Base-by-base conservation (phyloP, 2,329 filamentous ascomycete genomes). In the Botryosphaeria agaves region DNA sequence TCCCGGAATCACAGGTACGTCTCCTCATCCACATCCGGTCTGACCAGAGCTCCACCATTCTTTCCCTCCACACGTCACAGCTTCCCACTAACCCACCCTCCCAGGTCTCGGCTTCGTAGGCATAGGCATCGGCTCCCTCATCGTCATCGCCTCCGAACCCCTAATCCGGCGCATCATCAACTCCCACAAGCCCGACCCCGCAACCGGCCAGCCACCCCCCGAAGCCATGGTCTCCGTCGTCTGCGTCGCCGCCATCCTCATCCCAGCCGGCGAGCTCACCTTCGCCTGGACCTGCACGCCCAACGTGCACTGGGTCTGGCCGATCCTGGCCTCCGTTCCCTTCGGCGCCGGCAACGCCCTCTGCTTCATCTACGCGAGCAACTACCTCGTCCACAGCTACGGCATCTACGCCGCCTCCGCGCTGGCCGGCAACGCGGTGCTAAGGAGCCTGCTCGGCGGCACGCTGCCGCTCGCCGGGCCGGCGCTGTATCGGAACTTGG, bases 261-360 rank as follows among this genome's bases (percentile, higher is more conserved):
- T 79, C 0, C 78, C 83, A 0, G 51, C 81, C 3, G 85, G 84
- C 11, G 76, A 93, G 51, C 66, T 94, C 15, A 77, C 76, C 50
- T 94, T 94, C 46, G 72, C 80, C 0, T 93, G 83, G 83, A 92
- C 84, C 0, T 84, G 76, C 36, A 69, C 83, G 0, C 84, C 84
- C 0, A 67, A 69, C 4, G 81, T 91, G 18, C 84, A 82, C 48
- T 91, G 80, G 76, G 72, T 83, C n/a, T 62, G 72, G 14, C 77
- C 81, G 1, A 76, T 91, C 29, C 58, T 80, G 0, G 81, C 81
- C 1, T 81, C 82, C 1, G 66, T 91, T 5, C 77, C 76, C 0
- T 91, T 89, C 41, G 81, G 81, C 7, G 63, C 68, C 0, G 82
- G 82, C 0, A 89, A 87, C 43, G 74, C 69, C 6, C 64, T 73